Evolutionary conservation across 495 filamentous ascomycete genomes (phyloP), one percentile per base, ranked within the genome.

Genomic region (Penicillium diatomitis): DNA sequence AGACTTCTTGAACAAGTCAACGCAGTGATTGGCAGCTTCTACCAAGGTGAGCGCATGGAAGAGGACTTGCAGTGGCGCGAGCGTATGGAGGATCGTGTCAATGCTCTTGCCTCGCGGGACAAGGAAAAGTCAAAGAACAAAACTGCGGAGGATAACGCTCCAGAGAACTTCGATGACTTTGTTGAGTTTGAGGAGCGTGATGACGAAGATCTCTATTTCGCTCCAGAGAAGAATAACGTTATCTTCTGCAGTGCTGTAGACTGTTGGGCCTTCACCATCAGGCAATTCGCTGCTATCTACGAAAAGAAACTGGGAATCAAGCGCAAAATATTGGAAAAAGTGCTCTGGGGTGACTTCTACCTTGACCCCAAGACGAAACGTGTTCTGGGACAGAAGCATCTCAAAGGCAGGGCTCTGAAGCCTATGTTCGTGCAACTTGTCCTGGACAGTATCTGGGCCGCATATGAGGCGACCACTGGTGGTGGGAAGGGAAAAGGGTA

Each of bases 401-500:
- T 99, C 35, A 97, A 94, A 60, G 92, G 92, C 9, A 73, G 92
- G 11, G 74, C 80, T 32, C 68, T 99, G 46, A 99, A 96, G 65
- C 92, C 94, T 1, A 90, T 97, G 81, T 99, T 99, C 67, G 92
- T 97, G 31, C 91, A 97, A 62, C 71, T 99, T 44, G 94, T 99
- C 5, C 76, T 99, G 49, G 91, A 96, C 41, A 94, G 87, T 50
- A 85, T 99, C 37, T 99, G 92, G 92, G 91, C 94, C 43, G 90
- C 94, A 20, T 99, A 99, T 65, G 78, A 88, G 50, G 92, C 90
- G 47, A 96, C 90, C 8, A 85, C 79, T 11, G 88, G 88, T 4
- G 86, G 84, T 36, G 82, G 82, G 47, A 83, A 82, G 55, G 85
- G 83, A 51, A 95, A 87, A 71, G 89, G 90, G 84, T 86, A 72